Conservation (phyloP, 2,329 filamentous ascomycete species). For the Nigrograna mackinnonii region DNA sequence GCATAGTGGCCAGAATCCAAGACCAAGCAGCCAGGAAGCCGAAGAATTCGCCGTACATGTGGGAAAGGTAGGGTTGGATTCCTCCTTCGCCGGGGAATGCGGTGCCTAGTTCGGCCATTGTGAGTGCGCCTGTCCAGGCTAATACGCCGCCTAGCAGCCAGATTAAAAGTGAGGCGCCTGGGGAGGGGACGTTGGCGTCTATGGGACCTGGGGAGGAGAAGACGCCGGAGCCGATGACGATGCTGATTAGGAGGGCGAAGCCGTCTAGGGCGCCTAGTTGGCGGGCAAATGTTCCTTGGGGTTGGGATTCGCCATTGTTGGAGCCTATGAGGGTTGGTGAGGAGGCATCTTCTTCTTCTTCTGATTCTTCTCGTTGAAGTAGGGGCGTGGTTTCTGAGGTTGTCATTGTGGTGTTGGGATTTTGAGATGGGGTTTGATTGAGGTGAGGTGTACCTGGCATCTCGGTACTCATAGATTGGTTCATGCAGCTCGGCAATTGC, state of each 20-base stretch:
- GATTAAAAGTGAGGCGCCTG: constrained; percentile 59
- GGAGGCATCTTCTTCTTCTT: neutral
- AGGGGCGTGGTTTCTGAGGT: neutral
- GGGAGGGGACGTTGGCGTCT: constrained; percentile 66
- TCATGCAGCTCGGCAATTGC: too few species aligned
- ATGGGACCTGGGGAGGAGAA: constrained; percentile 68
- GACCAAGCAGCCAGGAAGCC: constrained; percentile 69
- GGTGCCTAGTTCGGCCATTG: constrained; percentile 66
- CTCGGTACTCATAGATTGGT: too few species aligned
- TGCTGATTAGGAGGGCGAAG: constrained; percentile 66
- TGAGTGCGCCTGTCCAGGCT: constrained; percentile 66
- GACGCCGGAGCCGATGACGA: constrained; percentile 67
- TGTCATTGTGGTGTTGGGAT: neutral
- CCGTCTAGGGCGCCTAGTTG: constrained; percentile 35
- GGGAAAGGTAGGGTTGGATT: constrained; percentile 64
- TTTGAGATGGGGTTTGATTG: too few species aligned
- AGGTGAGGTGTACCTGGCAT: too few species aligned
- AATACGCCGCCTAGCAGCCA: constrained; percentile 66
- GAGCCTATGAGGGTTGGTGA: too few species aligned
- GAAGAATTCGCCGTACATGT: constrained; percentile 63
- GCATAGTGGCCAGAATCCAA: constrained; percentile 69
- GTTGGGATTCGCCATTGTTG: neutral
- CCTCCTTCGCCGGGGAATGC: constrained; percentile 68
- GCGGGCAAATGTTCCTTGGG: constrained; percentile 33
- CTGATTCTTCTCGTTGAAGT: neutral